A percentile compares a stretch with the other conserved stretches of the same genome.
Conservation (phyloP, 768 basidiomycete genomes). For the Fomitopsis serialis region DNA sequence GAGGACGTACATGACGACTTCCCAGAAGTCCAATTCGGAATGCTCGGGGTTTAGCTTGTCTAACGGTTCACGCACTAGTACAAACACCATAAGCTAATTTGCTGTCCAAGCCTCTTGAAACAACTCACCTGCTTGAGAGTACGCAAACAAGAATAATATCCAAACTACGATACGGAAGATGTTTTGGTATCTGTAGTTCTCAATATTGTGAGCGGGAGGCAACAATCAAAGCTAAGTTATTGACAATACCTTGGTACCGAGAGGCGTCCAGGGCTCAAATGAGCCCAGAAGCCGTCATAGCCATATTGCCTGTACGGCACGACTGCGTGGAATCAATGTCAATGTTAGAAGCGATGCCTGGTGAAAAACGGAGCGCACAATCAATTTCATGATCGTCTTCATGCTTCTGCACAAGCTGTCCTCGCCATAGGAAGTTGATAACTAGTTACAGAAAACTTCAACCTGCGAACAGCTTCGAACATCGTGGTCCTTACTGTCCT, state of each 20-base stretch:
- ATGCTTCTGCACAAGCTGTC: constrained; percentile 75
- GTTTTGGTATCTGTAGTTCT: constrained; percentile 67
- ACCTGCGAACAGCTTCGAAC: neutral
- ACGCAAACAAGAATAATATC: constrained; percentile 72
- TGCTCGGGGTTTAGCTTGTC: constrained; percentile 58
- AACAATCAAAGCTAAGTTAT: neutral
- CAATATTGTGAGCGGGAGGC: neutral
- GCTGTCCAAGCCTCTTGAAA: neutral
- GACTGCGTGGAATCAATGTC: constrained; percentile 36
- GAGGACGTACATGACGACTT: constrained; percentile 75
- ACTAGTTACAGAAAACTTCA: constrained; percentile 43
- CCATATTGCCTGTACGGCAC: constrained; percentile 57
- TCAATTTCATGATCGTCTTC: constrained; percentile 74
- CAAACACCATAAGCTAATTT: neutral
- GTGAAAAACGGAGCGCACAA: constrained; percentile 38
- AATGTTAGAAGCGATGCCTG: neutral
- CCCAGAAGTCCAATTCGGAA: constrained; percentile 68
- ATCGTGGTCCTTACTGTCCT: constrained; percentile 51
- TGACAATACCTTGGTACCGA: constrained; percentile 63
- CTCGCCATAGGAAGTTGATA: constrained; percentile 77
- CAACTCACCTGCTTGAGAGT: constrained; percentile 74
- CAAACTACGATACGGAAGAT: constrained; percentile 72
- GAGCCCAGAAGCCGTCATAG: constrained; percentile 55
- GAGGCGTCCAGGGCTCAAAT: constrained; percentile 71
- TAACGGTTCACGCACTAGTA: constrained; percentile 73